phyloP scores from a whole-genome alignment of 257 asterid genomes.

The Scutellaria barbata region DNA sequence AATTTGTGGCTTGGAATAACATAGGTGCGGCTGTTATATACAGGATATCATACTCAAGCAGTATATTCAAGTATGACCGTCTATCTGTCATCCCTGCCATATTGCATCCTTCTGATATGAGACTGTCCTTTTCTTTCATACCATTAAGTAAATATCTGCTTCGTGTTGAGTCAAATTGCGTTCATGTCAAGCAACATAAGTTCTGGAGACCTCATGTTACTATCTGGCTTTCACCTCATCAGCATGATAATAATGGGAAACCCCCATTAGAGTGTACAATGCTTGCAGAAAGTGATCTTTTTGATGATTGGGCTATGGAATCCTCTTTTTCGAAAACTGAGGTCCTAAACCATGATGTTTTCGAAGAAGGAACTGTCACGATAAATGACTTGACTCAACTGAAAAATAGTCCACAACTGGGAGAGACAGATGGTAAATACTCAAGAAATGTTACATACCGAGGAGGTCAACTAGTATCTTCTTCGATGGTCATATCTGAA shows the following conservation, averaged over 20 bases:
- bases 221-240: constrained; percentile 67
- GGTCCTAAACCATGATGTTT: constrained; percentile 38
- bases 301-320: constrained; percentile 54
- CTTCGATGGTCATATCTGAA: constrained; percentile 92
- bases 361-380: constrained; percentile 25
- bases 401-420: constrained; percentile 31
- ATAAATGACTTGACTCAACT: constrained; percentile 34
- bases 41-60: constrained; percentile 60
- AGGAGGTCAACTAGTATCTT: constrained; percentile 66
- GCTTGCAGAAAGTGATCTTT: constrained; percentile 58
- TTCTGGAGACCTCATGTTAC: constrained; percentile 82
- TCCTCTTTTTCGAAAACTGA: constrained; percentile 41
- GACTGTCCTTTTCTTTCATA: constrained; percentile 57
- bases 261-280: constrained; percentile 49
- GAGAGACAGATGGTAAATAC: constrained; percentile 30
- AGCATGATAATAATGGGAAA: constrained; percentile 43
- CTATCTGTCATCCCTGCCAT: constrained; percentile 61
- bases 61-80: constrained; percentile 54
- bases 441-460: constrained; percentile 40
- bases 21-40: constrained; percentile 67
- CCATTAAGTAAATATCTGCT: constrained; percentile 54
- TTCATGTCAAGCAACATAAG: constrained; percentile 52
- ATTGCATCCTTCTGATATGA: constrained; percentile 44
- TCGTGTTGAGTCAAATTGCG: constrained; percentile 74
- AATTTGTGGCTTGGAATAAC: constrained; percentile 79